phyloP scores from a whole-genome alignment of 1,139 yeast species.

The Magnusiomyces sp. region DNA sequence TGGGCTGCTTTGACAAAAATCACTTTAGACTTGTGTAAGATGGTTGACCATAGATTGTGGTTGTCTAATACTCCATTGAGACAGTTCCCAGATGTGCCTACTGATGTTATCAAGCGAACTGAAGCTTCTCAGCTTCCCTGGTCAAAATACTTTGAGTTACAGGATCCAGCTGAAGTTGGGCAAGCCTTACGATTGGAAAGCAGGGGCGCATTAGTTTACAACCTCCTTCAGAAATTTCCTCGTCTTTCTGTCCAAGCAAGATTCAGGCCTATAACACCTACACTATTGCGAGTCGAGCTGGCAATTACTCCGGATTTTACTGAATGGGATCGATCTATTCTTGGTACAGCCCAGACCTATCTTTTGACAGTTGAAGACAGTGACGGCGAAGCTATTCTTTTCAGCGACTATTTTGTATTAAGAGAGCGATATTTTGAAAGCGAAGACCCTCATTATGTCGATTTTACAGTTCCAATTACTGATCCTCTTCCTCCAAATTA shows the following conservation, averaged over 20 bases:
- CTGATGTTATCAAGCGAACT: constrained; percentile 59
- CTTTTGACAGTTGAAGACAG: constrained; percentile 71
- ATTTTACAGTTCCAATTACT: constrained; percentile 52
- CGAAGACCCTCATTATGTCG: constrained; percentile 44
- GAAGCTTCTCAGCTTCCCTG: constrained; percentile 83
- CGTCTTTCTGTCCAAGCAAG: constrained; percentile 47
- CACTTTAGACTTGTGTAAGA: constrained; percentile 60
- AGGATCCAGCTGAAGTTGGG: constrained; percentile 65
- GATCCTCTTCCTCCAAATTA: constrained; percentile 69
- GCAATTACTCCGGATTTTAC: constrained; percentile 62
- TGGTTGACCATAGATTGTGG: constrained; percentile 83
- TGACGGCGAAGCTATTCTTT: constrained; percentile 68
- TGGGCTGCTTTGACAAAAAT: constrained; percentile 63
- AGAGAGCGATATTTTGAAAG: constrained; percentile 41
- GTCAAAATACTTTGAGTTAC: constrained; percentile 60
- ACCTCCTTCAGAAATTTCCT: constrained; percentile 66
- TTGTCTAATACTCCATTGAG: constrained; percentile 74
- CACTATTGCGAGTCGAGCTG: constrained; percentile 55
- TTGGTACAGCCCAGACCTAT: constrained; percentile 60
- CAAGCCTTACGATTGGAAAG: constrained; percentile 71
- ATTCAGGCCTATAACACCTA: constrained; percentile 70
- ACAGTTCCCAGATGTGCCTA: constrained; percentile 65
- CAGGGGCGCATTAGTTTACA: constrained; percentile 53
- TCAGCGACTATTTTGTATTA: constrained; percentile 48
- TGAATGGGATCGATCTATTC: constrained; percentile 58